Base-by-base conservation (phyloP, 495 filamentous ascomycete genomes). In the Penicillium arizonense region DNA sequence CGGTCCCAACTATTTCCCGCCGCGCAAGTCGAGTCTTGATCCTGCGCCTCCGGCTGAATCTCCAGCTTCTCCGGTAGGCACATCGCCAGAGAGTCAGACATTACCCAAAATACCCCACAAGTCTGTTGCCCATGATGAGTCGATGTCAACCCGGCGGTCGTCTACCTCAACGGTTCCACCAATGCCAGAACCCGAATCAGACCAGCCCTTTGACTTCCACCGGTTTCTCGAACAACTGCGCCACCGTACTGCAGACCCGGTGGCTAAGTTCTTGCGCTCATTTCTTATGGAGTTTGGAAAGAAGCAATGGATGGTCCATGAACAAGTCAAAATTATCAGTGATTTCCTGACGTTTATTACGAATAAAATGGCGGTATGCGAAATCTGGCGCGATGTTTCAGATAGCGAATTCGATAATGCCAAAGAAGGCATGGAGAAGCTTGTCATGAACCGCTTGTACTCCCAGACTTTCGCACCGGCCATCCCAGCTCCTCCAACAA, bases 351-450 rank as follows among this genome's bases (percentile, higher is more conserved):
- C 89, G n/a, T 99, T 99, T 58, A 99, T 99, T 52, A 88, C 89
- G 36, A 96, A 94, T 69, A 97, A 96, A 71, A 99, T 99, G 94
- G 90, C 86, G n/a, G 82, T 89, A 57, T 99, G 94, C 62, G 94
- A 99, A 51, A 89, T 99, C 6, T 99, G 94, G 94, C 85, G 90
- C 42, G 87, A 91, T 36, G 91, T 97, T 0, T 96, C 92, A 0
- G 95, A 97, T 66, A 90, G 88, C 7, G 94, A 99, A 64, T 97
- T 99, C 67, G 94, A 97, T 69, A 97, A 99, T 74, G 95, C 95
- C 12, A 82, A 90, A 57, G 94, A 99, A 74, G 94, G 94, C 26
- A 99, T 99, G 95, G 94, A 99, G 78, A 99, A 99, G 65, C 83
- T 99, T 21, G 94, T 99, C 14, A 99, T 99, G 94, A 99, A 99